Base-by-base conservation (phyloP, 352 stramenopile genomes). In the Phytophthora kernoviae region DNA sequence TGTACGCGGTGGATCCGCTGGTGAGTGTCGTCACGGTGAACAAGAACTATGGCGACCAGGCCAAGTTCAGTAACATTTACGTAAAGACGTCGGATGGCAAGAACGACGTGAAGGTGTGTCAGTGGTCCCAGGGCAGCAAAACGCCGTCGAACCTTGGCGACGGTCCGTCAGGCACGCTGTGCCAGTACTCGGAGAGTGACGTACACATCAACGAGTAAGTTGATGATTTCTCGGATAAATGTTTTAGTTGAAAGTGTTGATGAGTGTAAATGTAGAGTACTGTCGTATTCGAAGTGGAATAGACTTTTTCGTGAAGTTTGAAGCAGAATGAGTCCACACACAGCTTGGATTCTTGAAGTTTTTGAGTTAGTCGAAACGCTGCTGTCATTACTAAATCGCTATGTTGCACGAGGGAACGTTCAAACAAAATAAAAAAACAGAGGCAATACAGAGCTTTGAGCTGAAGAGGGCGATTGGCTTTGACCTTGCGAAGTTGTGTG, bases 1-100 rank as follows among this genome's bases (percentile, higher is more conserved):
- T 81, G 41, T 68, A 69, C 39, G 58, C 49, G n/a, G 56, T 78
- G 24, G 52, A 74, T 41, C 73, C 72, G 36, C 45, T 58, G 24
- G 32, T 61, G 1, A 51, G 21, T 26, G 34, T 78, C 7, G 65
- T 81, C 26, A 76, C 72, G 1, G 68, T 81, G 22, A 79, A 79
- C 64, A 47, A 67, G 42, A 77, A 82, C 65, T 68, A 58, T 32
- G 43, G 36, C 18, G 69, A 79, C 40, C 27, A 70, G 26, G 68
- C 65, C 52, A 73, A 39, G 59, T 37, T 70, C 4, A 75, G 62
- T 26, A 65, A 75, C 55, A 54, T 78, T 20, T 62, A 62, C 24
- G 47, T 71, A 54, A 64, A 43, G 40, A 41, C 50, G 20, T 54
- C 32, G n/a, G 34, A 44, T 17, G 20, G 27, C 26, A 42, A 8